Percentiles rank a stretch among this genome's conserved stretches.
Conservation (phyloP, 2,329 filamentous ascomycete genomes). For the Aureobasidium leucospermi region DNA sequence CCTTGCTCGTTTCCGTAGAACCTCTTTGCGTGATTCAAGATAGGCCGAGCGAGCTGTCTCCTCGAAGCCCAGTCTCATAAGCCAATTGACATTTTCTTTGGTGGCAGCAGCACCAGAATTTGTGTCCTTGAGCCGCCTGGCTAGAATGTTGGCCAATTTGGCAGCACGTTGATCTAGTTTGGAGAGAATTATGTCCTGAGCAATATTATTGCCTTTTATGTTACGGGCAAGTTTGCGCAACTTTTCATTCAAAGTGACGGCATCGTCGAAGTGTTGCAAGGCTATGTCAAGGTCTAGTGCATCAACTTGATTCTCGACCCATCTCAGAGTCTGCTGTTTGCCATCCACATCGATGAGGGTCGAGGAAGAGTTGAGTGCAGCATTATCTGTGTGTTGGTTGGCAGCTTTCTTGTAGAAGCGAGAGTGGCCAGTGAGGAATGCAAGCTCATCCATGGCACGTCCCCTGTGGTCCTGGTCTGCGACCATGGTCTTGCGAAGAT, state of each 20-base stretch:
- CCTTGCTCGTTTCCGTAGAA: conserved; percentile 77
- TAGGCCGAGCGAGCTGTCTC: conserved; percentile 84
- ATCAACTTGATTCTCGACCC: conserved; percentile 92
- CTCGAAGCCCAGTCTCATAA: conserved; percentile 81
- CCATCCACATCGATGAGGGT: conserved; percentile 94
- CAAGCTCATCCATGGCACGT: conserved; percentile 41
- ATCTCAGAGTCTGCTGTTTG: conserved; percentile 90
- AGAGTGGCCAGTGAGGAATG: conserved; percentile 25
- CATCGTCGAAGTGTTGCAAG: conserved; percentile 77
- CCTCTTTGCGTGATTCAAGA: conserved; percentile 66
- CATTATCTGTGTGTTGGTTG: conserved; percentile 34
- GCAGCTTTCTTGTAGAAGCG: conserved; percentile 63
- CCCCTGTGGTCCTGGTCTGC: conserved; percentile 83
- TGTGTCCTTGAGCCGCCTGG: conserved; percentile 68
- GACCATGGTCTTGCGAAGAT: conserved; percentile 76
- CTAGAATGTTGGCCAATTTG: conserved; percentile 68
- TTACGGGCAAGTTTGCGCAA: conserved; percentile 70
- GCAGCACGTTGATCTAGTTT: conserved; percentile 82
- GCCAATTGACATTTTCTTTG: conserved; percentile 73
- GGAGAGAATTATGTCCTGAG: conserved; percentile 84
- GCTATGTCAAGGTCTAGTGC: conserved; percentile 95
- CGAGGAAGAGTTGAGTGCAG: conserved; percentile 23
- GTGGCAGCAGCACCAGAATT: conserved; percentile 72
- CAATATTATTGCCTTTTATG: conserved; percentile 76
- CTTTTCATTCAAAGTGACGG: conserved; percentile 77